These are phyloP conservation scores for Eryngium alpinum DNA, from an alignment of 140 eudicot genomes.

Conservation along the genomic window DNA sequence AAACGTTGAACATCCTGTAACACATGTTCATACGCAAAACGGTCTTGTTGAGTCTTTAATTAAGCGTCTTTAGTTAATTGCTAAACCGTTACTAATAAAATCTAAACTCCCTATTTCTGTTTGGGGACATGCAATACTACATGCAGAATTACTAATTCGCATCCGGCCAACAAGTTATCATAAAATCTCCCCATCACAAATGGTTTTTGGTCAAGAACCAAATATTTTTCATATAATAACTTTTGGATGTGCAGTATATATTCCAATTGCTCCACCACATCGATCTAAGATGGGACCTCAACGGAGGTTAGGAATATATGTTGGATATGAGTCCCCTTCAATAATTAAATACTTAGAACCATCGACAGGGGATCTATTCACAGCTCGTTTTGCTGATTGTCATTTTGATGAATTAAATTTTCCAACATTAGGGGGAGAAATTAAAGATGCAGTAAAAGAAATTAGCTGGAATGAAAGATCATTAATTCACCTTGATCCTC, in stretches of 20 bases:
- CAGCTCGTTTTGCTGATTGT: constrained; percentile 10
- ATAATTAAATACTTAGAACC: constrained; percentile 1
- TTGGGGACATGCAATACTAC: constrained; percentile 11
- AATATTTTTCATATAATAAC: neutral
- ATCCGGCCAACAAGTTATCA: constrained; percentile 4
- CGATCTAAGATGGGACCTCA: constrained; percentile 9
- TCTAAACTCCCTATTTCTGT: neutral
- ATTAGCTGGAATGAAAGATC: constrained; percentile 4
- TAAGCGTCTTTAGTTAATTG: neutral
- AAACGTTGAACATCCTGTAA: neutral
- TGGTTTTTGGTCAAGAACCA: neutral
- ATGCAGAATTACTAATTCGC: neutral
- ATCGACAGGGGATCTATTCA: constrained; percentile 1
- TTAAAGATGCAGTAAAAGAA: too few species aligned
- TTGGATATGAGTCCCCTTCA: constrained; percentile 3
- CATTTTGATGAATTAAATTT: constrained; percentile 6
- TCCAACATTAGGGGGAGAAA: too few species aligned
- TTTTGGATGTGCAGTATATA: constrained; percentile 2
- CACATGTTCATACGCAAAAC: constrained; percentile 4
- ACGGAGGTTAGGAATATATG: neutral
- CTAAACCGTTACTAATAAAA: neutral
- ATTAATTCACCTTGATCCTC: constrained; percentile 11
- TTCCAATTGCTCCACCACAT: constrained; percentile 8
- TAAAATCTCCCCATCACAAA: neutral
- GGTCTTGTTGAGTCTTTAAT: neutral